phyloP scores from a whole-genome alignment of 164 flowering plant genomes.

The grape (Vitis vinifera) region DNA sequence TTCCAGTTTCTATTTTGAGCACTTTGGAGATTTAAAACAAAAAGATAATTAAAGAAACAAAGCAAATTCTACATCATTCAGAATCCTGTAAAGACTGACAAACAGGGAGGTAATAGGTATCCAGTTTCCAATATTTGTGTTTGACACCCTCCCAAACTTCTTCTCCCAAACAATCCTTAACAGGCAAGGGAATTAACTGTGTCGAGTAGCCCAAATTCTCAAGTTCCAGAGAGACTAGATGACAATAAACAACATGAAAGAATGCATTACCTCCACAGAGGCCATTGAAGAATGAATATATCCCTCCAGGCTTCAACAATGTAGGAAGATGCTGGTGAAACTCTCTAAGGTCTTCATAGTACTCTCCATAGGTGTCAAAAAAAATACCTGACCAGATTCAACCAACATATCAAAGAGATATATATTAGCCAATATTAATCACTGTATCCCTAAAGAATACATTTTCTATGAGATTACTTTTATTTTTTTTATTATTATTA shows the following conservation, averaged over 20 bases:
- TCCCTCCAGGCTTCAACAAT: slow-evolving; percentile 82
- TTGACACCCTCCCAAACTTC: slow-evolving; percentile 93
- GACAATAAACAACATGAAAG: slow-evolving; percentile 94
- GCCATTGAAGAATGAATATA: slow-evolving; percentile 93
- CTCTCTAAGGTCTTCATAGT: slow-evolving; percentile 91
- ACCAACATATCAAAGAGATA: background rate
- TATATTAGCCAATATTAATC: too few relatives aligned
- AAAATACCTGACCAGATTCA: slow-evolving; percentile 65
- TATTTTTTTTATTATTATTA: too few relatives aligned
- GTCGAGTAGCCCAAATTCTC: slow-evolving; percentile 79
- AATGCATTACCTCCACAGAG: slow-evolving; percentile 97
- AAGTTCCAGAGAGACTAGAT: slow-evolving; percentile 85
- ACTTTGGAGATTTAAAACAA: background rate
- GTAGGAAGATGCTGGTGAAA: slow-evolving; percentile 86
- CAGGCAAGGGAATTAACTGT: slow-evolving; percentile 90
- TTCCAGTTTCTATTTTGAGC: background rate
- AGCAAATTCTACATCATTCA: slow-evolving; percentile 40
- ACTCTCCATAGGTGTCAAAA: slow-evolving; percentile 97
- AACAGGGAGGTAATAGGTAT: slow-evolving; percentile 95
- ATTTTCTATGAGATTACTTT: too few relatives aligned
- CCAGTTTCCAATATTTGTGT: slow-evolving; percentile 97
- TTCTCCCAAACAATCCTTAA: slow-evolving; percentile 82
- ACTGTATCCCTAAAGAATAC: too few relatives aligned
- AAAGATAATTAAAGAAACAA: background rate
- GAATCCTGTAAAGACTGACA: slow-evolving; percentile 68